Base-by-base conservation (phyloP, 2,329 filamentous ascomycete species). In the Stemphylium lycopersici region DNA sequence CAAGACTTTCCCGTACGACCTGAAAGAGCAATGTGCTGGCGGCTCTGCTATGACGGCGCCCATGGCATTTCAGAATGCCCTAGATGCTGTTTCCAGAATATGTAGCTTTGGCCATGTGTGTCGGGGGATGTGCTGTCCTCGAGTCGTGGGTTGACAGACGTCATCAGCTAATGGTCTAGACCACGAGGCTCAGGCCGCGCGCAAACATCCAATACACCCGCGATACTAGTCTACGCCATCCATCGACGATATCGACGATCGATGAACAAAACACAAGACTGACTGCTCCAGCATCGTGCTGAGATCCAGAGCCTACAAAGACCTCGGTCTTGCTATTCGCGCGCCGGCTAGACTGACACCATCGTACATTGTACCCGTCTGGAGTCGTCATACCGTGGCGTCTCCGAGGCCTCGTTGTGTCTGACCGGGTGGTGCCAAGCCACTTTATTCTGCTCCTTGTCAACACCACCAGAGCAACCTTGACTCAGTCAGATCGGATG, bases 31-130 rank as follows among this genome's bases (percentile, higher is more conserved):
- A 16, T 42, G 13, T 10, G 6, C 11, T 36, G 20, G 31, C 18
- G 15, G 38, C 43, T 48, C 18, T 32, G 33, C 18, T 11, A 54
- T 54, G 51, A 50, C 44, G 38, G 37, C 32, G 15, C 13, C 15
- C 51, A 54, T 54, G 51, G 51, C 18, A 54, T 50, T 54, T 24
- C 11, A 7, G 8, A 44, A 50, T 54, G 40, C 29, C 34, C 46
- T 54, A 10, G 11, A 18, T 12, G 26, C 29, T 13, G 7, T 32
- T 20, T 36, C 8, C 38, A 34, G 20, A 16, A 32, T 16, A 24
- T 18, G 37, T 10, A 32, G 20, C 18, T 24, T 24, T 10, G 15
- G 32, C 32, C 15, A 12, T 8, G 26, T n/a, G 39, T n/a, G 6
- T 15, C 5, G 32, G 37, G 29, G 47, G 40, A 36, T 45, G 45